Conservation (phyloP, 23 red algal species). For the Gracilaria gracilis region DNA sequence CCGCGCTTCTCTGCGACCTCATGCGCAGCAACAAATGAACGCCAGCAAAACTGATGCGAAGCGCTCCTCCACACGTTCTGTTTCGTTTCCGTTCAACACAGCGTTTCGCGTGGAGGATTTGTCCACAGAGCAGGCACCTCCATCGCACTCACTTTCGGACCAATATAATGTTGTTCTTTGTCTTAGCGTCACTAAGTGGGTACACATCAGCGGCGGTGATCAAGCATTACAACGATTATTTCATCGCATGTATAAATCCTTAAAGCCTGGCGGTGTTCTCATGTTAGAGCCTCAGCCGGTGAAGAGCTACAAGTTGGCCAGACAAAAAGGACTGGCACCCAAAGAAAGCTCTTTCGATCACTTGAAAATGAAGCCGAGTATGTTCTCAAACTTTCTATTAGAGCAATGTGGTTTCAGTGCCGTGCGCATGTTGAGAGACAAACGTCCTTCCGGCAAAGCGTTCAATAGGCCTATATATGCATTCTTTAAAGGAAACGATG, state of each 20-base stretch:
- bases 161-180: constrained; percentile 75
- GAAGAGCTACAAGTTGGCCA: constrained; percentile 73
- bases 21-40: not conserved
- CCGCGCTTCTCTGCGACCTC: constrained; percentile 13
- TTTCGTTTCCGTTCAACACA: constrained; percentile 49
- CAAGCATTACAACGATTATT: constrained; percentile 63
- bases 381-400: constrained; percentile 40
- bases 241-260: constrained; percentile 6
- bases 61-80: not conserved
- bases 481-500: constrained; percentile 46
- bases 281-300: constrained; percentile 75
- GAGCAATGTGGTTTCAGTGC: constrained; percentile 59
- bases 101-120: constrained; percentile 63
- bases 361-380: constrained; percentile 54
- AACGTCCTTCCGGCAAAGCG: constrained; percentile 19
- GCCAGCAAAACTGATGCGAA: not conserved
- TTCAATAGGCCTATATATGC: constrained; percentile 74
- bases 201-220: constrained; percentile 75
- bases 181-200: constrained; percentile 87
- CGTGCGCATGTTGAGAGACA: constrained; percentile 50
- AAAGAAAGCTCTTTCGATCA: constrained; percentile 29
- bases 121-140: constrained; percentile 1
- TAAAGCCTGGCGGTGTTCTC: constrained; percentile 68
- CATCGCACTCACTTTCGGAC: not conserved
- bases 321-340: constrained; percentile 43